A percentile compares a stretch with the other conserved stretches of the same genome.
These are phyloP conservation scores for Pulveroboletus sp. DNA, from an alignment of 768 basidiomycete species.

Conservation along the genomic window DNA sequence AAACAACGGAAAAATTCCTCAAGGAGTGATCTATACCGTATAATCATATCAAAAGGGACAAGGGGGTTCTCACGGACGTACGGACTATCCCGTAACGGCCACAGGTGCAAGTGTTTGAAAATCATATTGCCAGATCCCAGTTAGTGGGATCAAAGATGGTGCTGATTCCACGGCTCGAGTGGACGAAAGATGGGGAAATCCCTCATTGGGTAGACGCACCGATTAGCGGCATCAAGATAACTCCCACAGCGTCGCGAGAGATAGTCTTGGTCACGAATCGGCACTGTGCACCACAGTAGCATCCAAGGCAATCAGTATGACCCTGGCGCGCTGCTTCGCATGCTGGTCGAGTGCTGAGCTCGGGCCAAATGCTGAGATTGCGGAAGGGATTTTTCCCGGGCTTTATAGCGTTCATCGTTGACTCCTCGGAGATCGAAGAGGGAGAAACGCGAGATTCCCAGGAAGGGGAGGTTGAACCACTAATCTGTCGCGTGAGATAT, in stretches of 20 bases:
- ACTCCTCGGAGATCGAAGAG: constrained; percentile 28
- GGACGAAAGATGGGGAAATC: constrained; percentile 5
- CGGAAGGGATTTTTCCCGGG: constrained; percentile 7
- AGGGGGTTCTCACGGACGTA: constrained; percentile 25
- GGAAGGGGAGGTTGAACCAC: constrained; percentile 14
- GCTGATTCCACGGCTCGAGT: constrained; percentile 17
- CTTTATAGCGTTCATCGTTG: constrained; percentile 6
- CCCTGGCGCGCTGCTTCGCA: constrained; percentile 9
- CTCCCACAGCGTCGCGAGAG: background rate
- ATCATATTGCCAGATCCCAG: constrained; percentile 22
- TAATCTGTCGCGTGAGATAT: constrained; percentile 20
- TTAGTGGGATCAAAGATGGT: constrained; percentile 18
- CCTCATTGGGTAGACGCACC: constrained; percentile 1
- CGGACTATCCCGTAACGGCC: constrained; percentile 19
- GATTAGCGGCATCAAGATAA: constrained; percentile 1
- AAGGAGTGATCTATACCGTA: constrained; percentile 21
- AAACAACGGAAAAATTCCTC: constrained; percentile 19
- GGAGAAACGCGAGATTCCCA: constrained; percentile 8
- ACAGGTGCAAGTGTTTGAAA: constrained; percentile 19
- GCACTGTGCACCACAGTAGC: constrained; percentile 5
- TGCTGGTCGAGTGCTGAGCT: constrained; percentile 1
- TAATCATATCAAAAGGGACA: constrained; percentile 18
- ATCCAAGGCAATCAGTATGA: constrained; percentile 15
- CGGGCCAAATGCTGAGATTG: constrained; percentile 10
- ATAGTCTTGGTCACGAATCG: background rate